A percentile compares a stretch with the other conserved stretches of the same genome.
Evolutionary conservation across 305 asterid species (phyloP).

Genomic region (Fraxinus floribunda): DNA sequence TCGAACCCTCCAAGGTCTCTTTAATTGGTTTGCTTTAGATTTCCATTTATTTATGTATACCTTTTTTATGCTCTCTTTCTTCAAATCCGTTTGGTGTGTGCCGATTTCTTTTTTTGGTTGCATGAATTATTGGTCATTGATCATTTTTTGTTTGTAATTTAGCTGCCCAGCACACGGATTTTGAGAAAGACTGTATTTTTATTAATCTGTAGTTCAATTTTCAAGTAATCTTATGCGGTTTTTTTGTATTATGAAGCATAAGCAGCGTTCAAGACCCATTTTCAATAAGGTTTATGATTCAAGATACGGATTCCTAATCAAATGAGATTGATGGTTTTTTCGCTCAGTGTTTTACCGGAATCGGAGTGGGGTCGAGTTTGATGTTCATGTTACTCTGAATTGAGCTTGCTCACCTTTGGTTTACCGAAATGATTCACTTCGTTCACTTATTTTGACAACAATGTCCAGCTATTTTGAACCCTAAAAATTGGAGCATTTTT

Average conservation of each 20-base stretch:
- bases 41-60: neutral
- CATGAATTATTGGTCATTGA: neutral
- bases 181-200: conserved; percentile 22
- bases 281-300: neutral
- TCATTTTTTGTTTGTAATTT: neutral
- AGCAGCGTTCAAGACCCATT: neutral
- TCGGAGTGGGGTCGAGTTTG: conserved; percentile 11
- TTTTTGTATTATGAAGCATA: neutral
- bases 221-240: conserved; percentile 4
- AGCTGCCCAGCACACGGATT: neutral
- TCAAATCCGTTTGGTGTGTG: neutral
- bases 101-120: conserved; percentile 1
- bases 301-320: neutral
- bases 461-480: neutral
- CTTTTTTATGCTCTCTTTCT: neutral
- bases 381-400: conserved; percentile 20
- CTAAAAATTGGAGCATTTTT: neutral
- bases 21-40: conserved; percentile 17
- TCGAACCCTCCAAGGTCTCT: conserved; percentile 29
- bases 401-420: conserved; percentile 1
- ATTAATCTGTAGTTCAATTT: neutral
- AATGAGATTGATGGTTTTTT: neutral
- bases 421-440: neutral
- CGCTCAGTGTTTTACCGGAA: conserved; percentile 7
- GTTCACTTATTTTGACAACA: conserved; percentile 14